These are phyloP conservation scores for Pyrus betulifolia DNA, from an alignment of 306 rosid genomes.

Conservation along the genomic window DNA sequence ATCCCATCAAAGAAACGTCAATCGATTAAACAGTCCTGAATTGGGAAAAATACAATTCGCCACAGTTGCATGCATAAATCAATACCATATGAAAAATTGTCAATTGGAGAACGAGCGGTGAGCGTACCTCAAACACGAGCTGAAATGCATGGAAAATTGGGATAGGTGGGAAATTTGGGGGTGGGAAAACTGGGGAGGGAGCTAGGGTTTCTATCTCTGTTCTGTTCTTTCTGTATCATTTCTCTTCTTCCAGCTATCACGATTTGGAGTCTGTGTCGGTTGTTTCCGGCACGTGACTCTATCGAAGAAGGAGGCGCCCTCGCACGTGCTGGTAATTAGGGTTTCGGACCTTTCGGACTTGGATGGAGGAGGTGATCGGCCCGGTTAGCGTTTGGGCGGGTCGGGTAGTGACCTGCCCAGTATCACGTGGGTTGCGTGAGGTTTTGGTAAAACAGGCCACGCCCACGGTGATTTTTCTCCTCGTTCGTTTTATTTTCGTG, in stretches of 20 bases:
- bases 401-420: background rate
- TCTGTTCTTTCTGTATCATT: background rate
- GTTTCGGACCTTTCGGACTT: background rate
- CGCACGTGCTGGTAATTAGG: constrained; percentile 40
- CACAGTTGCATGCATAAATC: background rate
- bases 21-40: background rate
- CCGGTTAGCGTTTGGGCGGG: background rate
- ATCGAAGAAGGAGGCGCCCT: constrained; percentile 12
- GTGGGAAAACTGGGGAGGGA: background rate
- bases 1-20: background rate
- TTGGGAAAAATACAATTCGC: background rate
- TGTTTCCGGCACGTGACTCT: constrained; percentile 47
- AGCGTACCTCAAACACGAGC: constrained; percentile 20
- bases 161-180: background rate
- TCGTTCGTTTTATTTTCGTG: too few species aligned
- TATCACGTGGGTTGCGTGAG: too few species aligned
- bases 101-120: background rate
- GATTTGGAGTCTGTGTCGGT: constrained; percentile 19
- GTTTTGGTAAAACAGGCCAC: too few species aligned
- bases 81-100: background rate
- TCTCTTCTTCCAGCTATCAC: background rate
- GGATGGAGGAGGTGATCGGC: background rate
- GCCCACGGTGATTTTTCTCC: too few species aligned
- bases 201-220: constrained; percentile 27
- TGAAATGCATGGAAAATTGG: constrained; percentile 19